Evolutionary conservation across 768 basidiomycete species (phyloP).

Genomic region (Austroboletus festivus): DNA sequence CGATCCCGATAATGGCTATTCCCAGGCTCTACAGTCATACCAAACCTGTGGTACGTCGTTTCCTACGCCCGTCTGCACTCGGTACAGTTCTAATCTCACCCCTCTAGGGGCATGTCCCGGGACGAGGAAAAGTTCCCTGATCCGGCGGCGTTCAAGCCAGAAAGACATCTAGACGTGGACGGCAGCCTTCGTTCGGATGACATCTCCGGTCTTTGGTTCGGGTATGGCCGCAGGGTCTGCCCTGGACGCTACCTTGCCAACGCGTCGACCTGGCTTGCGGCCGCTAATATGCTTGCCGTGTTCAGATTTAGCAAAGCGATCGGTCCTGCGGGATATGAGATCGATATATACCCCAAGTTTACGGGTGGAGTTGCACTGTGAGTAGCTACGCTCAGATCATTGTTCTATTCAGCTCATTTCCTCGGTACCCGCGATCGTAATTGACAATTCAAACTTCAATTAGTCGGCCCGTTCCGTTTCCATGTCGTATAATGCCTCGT

Average conservation of each 20-base stretch:
- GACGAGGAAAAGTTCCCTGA: constrained; percentile 26
- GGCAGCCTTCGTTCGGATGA: constrained; percentile 22
- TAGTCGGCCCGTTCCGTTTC: constrained; percentile 17
- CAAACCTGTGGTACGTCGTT: constrained; percentile 18
- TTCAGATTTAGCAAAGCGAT: constrained; percentile 23
- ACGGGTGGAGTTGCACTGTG: constrained; percentile 13
- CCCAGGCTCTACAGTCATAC: constrained; percentile 21
- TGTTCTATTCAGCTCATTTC: too few species aligned
- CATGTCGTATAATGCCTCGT: constrained; percentile 20
- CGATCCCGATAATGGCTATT: not conserved
- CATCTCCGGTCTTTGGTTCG: constrained; percentile 27
- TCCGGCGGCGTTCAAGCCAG: constrained; percentile 34
- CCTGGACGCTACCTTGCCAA: constrained; percentile 22
- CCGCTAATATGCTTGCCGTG: constrained; percentile 15
- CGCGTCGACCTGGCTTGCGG: constrained; percentile 19
- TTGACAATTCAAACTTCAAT: too few species aligned
- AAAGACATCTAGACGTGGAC: constrained; percentile 27
- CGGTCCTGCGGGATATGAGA: constrained; percentile 20
- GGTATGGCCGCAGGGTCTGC: constrained; percentile 31
- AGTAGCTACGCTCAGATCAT: not conserved
- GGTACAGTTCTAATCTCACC: not conserved
- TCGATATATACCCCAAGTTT: constrained; percentile 22
- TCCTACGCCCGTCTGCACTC: not conserved
- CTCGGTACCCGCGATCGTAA: too few species aligned
- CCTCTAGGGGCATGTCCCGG: constrained; percentile 20